Conservation (phyloP, 768 basidiomycete species). For the Amanita pseudoporphyria region DNA sequence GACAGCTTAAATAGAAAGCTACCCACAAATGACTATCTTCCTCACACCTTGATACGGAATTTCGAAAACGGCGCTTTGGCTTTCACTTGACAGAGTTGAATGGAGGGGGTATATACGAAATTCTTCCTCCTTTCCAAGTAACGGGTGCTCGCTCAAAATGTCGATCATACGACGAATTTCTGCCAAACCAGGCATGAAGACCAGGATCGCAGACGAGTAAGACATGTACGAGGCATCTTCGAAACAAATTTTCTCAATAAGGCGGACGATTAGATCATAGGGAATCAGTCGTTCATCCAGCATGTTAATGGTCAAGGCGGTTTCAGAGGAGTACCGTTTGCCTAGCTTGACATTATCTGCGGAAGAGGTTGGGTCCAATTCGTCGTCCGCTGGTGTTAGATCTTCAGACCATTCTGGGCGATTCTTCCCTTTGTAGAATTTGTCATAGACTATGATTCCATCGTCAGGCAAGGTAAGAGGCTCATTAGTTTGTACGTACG, state of each 20-base stretch:
- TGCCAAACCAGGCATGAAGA: constrained; percentile 93
- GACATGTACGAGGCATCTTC: constrained; percentile 36
- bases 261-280: constrained; percentile 78
- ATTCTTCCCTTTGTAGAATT: constrained; percentile 51
- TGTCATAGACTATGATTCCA: constrained; percentile 41
- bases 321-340: constrained; percentile 72
- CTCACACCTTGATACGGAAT: constrained; percentile 68
- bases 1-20: background rate
- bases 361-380: constrained; percentile 45
- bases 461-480: constrained; percentile 3
- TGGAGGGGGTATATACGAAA: constrained; percentile 85
- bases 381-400: constrained; percentile 45
- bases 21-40: constrained; percentile 89
- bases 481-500: constrained; percentile 29
- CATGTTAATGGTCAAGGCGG: constrained; percentile 70
- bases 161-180: constrained; percentile 90
- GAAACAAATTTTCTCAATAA: constrained; percentile 81
- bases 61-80: constrained; percentile 87
- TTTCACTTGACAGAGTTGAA: constrained; percentile 87
- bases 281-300: constrained; percentile 85
- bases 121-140: constrained; percentile 49
- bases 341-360: constrained; percentile 44
- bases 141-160: constrained; percentile 61
- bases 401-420: constrained; percentile 79
- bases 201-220: constrained; percentile 73